Evolutionary conservation across 805 yeast genomes (phyloP), one percentile per base, ranked within the genome.

Genomic region (Wickerhamomyces strasburgensis): DNA sequence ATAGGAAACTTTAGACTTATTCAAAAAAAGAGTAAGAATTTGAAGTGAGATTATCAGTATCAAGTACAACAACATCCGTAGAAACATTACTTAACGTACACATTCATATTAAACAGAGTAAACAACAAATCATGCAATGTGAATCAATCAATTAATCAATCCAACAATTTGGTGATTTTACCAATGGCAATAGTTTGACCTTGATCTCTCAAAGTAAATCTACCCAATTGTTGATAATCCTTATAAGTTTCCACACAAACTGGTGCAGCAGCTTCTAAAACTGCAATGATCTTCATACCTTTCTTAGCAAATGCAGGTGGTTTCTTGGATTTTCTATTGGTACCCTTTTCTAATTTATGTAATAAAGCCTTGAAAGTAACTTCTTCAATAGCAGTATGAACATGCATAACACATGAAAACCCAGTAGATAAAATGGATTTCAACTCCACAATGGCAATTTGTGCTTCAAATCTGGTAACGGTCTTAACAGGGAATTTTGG

Each of bases 151-250:
- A 6, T 19, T 29, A 27, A 16, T 44, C 48, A 59, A 43, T 74
- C 80, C 62, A 88, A 69, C 48, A 93, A 69, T 69, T 90, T 90
- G 42, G 95, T 85, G 56, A 93, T 87, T 67, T 90, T 89, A 67
- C 99, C 99, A 64, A 93, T 93, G 48, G 98, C 99, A 66, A 93
- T 89, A 37, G 98, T 93, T 46, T 80, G 80, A 60, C 98, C 98
- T 70, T 93, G 98, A 67, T 93, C 98, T 75, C 99, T 88, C 62
- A 93, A 75, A 19, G 98, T 93, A 65, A 93, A 93, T 67, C 99
- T 81, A 61, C 98, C 99, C 56, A 93, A 75, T 67, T 93, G 98
- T 50, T 90, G 97, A 60, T 89, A 86, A 58, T 86, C 94, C 51
- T 72, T 80, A 62, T 83, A 93, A 31, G 94, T 81, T 69, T 93